These are phyloP conservation scores for Metschnikowia vanudenii DNA, from an alignment of 805 yeast genomes.

Conservation along the genomic window DNA sequence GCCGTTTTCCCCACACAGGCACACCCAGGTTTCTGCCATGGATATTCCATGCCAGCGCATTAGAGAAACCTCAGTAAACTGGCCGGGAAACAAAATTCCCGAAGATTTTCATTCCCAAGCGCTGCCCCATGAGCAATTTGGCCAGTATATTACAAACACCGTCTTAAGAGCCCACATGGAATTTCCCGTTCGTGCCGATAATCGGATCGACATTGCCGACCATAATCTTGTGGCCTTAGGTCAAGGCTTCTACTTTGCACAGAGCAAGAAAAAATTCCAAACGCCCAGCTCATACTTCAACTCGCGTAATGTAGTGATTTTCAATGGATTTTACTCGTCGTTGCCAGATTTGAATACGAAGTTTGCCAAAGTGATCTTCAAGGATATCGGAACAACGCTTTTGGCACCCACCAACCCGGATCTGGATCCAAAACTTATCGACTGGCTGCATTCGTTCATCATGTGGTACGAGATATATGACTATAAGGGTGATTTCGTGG, in stretches of 20 bases:
- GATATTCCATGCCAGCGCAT: conserved; percentile 31
- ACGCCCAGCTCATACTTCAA: conserved; percentile 23
- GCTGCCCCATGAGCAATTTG: neutral
- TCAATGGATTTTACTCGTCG: conserved; percentile 19
- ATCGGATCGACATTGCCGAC: conserved; percentile 29
- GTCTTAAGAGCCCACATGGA: conserved; percentile 14
- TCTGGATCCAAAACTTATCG: conserved; percentile 1
- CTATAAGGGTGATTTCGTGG: conserved; percentile 30
- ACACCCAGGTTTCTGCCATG: conserved; percentile 24
- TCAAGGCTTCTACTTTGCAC: conserved; percentile 29
- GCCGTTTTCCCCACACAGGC: conserved; percentile 29
- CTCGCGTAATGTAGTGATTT: conserved; percentile 25
- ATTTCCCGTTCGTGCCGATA: conserved; percentile 28
- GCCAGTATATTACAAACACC: conserved; percentile 2
- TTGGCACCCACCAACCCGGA: conserved; percentile 25
- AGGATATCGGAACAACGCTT: conserved; percentile 25
- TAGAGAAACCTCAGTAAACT: neutral
- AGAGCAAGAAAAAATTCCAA: conserved; percentile 12
- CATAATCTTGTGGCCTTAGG: conserved; percentile 29
- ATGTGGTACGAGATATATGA: conserved; percentile 41
- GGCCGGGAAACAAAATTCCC: too few relatives aligned
- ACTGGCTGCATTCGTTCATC: conserved; percentile 23
- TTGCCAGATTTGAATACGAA: conserved; percentile 18
- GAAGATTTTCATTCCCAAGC: too few relatives aligned
- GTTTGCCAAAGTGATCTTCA: conserved; percentile 23